These are phyloP conservation scores for Sugiyamaella neomexicana DNA, from an alignment of 1,139 yeast species.

Conservation along the genomic window DNA sequence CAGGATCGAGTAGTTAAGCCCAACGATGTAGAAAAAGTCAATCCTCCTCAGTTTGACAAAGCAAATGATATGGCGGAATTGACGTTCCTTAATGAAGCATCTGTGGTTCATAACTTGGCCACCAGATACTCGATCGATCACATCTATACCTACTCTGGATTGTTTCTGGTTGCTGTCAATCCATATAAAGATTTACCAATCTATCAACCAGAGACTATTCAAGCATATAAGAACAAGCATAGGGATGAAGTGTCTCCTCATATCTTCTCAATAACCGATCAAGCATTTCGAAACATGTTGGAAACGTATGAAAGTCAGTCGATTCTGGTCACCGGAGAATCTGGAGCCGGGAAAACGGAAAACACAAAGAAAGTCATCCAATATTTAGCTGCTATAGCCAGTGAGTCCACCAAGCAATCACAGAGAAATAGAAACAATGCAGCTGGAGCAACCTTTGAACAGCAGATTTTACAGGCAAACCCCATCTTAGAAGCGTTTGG, in stretches of 20 bases:
- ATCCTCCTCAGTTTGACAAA: conserved; percentile 89
- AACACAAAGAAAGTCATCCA: conserved; percentile 95
- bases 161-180: conserved; percentile 91
- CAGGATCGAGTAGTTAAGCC: conserved; percentile 48
- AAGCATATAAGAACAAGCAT: conserved; percentile 51
- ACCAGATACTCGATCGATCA: conserved; percentile 73
- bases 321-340: conserved; percentile 94
- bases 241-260: conserved; percentile 63
- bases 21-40: conserved; percentile 57
- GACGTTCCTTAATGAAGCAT: conserved; percentile 91
- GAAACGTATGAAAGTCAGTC: conserved; percentile 77
- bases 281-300: conserved; percentile 76
- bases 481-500: conserved; percentile 97
- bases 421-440: conserved; percentile 26
- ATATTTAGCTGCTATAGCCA: conserved; percentile 77
- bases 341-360: conserved; percentile 98
- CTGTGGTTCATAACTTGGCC: conserved; percentile 80
- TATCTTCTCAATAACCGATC: conserved; percentile 87
- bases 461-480: conserved; percentile 86
- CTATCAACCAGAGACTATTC: conserved; percentile 61
- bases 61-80: conserved; percentile 95
- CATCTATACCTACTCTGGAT: conserved; percentile 80
- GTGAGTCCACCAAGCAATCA: conserved; percentile 19
- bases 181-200: conserved; percentile 83
- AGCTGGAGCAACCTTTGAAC: conserved; percentile 55